Conservation (phyloP, 202 grass and related monocot genomes). For the Bolboschoenoplectus hybrid region DNA sequence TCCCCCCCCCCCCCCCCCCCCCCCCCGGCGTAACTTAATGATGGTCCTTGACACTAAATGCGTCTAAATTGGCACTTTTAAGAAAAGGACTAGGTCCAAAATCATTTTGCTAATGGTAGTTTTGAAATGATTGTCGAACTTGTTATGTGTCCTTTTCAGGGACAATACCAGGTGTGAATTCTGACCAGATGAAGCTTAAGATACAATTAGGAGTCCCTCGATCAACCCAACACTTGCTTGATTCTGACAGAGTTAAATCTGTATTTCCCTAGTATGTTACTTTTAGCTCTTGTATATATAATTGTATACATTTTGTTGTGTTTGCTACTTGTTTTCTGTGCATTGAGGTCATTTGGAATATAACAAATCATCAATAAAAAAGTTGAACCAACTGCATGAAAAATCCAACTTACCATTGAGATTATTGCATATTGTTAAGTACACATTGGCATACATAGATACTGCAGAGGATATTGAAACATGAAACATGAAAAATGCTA, state of each 20-base stretch:
- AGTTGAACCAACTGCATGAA: background rate
- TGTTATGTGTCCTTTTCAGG: constrained; percentile 44
- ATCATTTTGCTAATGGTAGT: background rate
- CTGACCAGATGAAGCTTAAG: constrained; percentile 96
- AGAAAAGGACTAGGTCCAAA: background rate
- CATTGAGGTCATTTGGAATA: constrained; percentile 3
- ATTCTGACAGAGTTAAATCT: constrained; percentile 71
- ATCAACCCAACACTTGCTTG: constrained; percentile 75
- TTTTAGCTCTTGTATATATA: background rate
- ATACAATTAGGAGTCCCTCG: constrained; percentile 84
- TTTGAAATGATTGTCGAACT: constrained; percentile 16
- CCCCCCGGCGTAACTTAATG: too few species aligned
- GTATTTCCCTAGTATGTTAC: constrained; percentile 87
- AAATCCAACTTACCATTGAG: background rate
- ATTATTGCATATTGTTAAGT: background rate
- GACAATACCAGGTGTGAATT: constrained; percentile 89
- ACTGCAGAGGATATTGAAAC: background rate
- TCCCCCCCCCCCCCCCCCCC: too few species aligned
- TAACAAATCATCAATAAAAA: background rate
- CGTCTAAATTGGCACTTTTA: background rate
- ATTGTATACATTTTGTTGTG: constrained; percentile 18
- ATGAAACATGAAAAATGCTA: background rate
- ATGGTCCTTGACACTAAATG: background rate
- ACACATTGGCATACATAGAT: background rate
- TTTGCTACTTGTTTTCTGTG: constrained; percentile 5